Evolutionary conservation across 2,329 filamentous ascomycete genomes (phyloP).

Genomic region (Macrophomina phaseolina): DNA sequence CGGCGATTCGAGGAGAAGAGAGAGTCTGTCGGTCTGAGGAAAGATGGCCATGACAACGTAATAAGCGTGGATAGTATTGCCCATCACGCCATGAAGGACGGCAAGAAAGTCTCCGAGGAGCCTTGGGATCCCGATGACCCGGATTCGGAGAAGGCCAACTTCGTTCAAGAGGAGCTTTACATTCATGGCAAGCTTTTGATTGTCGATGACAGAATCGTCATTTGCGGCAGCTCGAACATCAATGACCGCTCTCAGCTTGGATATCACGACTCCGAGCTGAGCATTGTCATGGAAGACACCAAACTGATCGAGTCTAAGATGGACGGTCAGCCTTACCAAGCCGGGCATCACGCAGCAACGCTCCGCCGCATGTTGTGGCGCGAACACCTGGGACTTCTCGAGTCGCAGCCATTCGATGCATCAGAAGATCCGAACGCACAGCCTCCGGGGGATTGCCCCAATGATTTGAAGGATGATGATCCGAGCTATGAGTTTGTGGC

Average conservation of each 20-base stretch:
- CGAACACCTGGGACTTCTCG: conserved; percentile 85
- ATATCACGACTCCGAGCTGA: conserved; percentile 87
- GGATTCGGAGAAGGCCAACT: conserved; percentile 81
- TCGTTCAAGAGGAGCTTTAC: conserved; percentile 95
- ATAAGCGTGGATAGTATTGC: conserved; percentile 70
- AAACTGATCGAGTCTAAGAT: conserved; percentile 73
- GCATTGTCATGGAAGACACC: conserved; percentile 87
- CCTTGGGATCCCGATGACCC: conserved; percentile 74
- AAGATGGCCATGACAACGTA: conserved; percentile 37
- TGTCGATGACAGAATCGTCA: conserved; percentile 81
- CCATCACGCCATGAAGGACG: conserved; percentile 79
- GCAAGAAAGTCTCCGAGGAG: conserved; percentile 69
- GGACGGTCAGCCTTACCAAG: conserved; percentile 77
- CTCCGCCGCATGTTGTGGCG: conserved; percentile 84
- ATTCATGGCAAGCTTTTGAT: conserved; percentile 92
- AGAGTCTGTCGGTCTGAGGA: conserved; percentile 45
- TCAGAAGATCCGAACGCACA: conserved; percentile 75
- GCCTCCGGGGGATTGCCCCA: conserved; percentile 72
- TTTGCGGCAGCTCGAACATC: conserved; percentile 87
- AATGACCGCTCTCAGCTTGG: conserved; percentile 91
- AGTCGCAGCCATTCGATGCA: conserved; percentile 72
- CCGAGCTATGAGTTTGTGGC: conserved; percentile 60
- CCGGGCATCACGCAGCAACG: conserved; percentile 81
- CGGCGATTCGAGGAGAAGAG: conserved; percentile 52
- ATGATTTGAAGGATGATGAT: conserved; percentile 73